Percentiles rank a stretch among this genome's conserved stretches.
phyloP scores from a whole-genome alignment of 2,329 filamentous ascomycete species.

The Ascochyta lentis region DNA sequence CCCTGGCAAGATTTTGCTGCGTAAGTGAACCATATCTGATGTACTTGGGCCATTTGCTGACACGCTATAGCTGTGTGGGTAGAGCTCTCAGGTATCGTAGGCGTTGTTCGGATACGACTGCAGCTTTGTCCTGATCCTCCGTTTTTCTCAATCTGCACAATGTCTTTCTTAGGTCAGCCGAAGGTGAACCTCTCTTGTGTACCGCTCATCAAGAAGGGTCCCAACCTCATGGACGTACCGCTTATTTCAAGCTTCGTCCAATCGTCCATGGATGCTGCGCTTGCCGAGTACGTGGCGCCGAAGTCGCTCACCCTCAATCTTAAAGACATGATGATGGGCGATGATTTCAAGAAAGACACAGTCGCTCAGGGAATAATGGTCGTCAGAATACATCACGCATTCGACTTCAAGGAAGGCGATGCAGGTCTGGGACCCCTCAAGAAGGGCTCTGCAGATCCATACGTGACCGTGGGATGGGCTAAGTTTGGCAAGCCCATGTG shows the following conservation, averaged over 20 bases:
- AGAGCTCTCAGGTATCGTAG: constrained; percentile 74
- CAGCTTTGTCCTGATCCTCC: constrained; percentile 79
- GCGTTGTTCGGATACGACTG: constrained; percentile 71
- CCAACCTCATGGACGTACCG: constrained; percentile 78
- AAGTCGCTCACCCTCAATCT: constrained; percentile 76
- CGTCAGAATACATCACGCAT: constrained; percentile 70
- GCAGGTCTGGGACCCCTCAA: constrained; percentile 65
- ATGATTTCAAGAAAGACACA: constrained; percentile 81
- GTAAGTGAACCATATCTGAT: constrained; percentile 37
- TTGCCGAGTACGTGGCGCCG: constrained; percentile 77
- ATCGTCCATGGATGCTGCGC: constrained; percentile 73
- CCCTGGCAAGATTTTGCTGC: constrained; percentile 60
- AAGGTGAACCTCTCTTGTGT: constrained; percentile 74
- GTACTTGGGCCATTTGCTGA: constrained; percentile 20
- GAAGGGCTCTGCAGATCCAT: constrained; percentile 70
- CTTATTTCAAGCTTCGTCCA: constrained; percentile 78
- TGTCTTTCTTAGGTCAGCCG: constrained; percentile 78
- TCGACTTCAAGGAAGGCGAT: constrained; percentile 75
- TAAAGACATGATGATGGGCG: constrained; percentile 78
- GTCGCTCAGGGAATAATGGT: constrained; percentile 68
- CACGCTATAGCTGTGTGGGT: constrained; percentile 69
- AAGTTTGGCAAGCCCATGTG: constrained; percentile 76
- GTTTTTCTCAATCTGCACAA: constrained; percentile 76
- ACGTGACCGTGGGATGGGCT: constrained; percentile 76
- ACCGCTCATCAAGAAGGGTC: constrained; percentile 70